A percentile compares a stretch with the other conserved stretches of the same genome.
Conservation (phyloP, 805 yeast species). For the Metschnikowia koreensis region DNA sequence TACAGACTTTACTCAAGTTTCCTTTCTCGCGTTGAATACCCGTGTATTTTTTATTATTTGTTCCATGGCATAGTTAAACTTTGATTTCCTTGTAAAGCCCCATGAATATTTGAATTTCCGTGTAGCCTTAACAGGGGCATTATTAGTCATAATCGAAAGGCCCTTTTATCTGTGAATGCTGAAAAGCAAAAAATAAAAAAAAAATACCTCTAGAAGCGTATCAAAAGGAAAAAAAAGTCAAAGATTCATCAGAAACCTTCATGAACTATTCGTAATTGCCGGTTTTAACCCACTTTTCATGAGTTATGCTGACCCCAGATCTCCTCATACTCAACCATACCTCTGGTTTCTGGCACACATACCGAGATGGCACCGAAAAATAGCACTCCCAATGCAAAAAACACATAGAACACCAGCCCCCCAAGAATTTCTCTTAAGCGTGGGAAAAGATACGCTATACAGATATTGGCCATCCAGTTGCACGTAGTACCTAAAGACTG, state of each 20-base stretch:
- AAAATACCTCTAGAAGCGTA: too few relatives aligned
- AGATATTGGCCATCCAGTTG: conserved; percentile 36
- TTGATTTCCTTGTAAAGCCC: too few relatives aligned
- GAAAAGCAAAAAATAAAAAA: too few relatives aligned
- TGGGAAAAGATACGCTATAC: conserved; percentile 35
- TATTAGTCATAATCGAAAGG: too few relatives aligned
- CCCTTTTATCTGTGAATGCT: too few relatives aligned
- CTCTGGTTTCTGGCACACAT: conserved; percentile 36
- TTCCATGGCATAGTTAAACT: too few relatives aligned
- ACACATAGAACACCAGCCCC: conserved; percentile 30
- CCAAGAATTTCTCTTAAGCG: conserved; percentile 24
- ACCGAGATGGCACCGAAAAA: conserved; percentile 21
- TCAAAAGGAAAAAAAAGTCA: too few relatives aligned
- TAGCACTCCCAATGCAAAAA: conserved; percentile 20
- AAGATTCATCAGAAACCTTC: neutral
- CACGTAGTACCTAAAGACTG: conserved; percentile 36
- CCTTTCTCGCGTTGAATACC: too few relatives aligned
- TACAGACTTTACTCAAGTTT: too few relatives aligned
- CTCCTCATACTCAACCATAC: conserved; percentile 23
- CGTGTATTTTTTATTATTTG: too few relatives aligned
- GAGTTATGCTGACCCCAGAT: conserved; percentile 23
- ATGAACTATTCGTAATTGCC: neutral
- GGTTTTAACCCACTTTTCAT: neutral
- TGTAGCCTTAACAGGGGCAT: too few relatives aligned
- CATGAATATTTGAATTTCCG: too few relatives aligned